These are phyloP conservation scores for Musa itinerans DNA, from an alignment of 176 grass and related monocot species.

Conservation along the genomic window DNA sequence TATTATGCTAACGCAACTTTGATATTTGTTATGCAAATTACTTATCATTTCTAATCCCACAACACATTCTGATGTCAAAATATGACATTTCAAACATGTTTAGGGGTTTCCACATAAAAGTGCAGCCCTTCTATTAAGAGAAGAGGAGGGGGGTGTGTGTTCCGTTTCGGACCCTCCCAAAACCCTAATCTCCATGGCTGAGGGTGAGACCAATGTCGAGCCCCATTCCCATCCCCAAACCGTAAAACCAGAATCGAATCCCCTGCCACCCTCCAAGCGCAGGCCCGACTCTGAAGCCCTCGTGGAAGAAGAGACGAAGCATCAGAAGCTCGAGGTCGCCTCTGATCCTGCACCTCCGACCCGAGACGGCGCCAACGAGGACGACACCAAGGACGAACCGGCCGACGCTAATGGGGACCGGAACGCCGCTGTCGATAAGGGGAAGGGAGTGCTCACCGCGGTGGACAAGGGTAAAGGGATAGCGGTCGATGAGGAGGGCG, in stretches of 20 bases:
- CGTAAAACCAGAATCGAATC: background rate
- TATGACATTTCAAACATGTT: too few species aligned
- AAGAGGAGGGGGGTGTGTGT: too few species aligned
- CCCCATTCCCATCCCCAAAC: constrained; percentile 17
- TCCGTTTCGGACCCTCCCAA: too few species aligned
- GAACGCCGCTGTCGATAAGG: background rate
- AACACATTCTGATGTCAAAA: too few species aligned
- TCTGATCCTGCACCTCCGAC: background rate
- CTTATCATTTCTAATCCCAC: too few species aligned
- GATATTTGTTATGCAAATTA: too few species aligned
- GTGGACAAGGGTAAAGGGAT: constrained; percentile 59
- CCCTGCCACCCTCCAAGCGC: constrained; percentile 19
- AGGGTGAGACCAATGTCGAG: constrained; percentile 23
- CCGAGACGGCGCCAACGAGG: too few species aligned
- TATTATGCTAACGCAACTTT: too few species aligned
- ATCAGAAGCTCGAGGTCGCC: constrained; percentile 15
- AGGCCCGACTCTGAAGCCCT: constrained; percentile 28
- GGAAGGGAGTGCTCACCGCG: constrained; percentile 22
- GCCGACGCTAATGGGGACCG: too few species aligned
- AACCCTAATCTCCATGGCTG: constrained; percentile 29
- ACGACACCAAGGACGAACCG: too few species aligned
- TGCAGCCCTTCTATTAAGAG: too few species aligned
- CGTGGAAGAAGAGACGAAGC: constrained; percentile 26
- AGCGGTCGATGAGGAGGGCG: constrained; percentile 23
- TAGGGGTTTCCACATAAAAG: too few species aligned